These are phyloP conservation scores for Xylaria digitata DNA, from an alignment of 2,329 filamentous ascomycete genomes.

Conservation along the genomic window DNA sequence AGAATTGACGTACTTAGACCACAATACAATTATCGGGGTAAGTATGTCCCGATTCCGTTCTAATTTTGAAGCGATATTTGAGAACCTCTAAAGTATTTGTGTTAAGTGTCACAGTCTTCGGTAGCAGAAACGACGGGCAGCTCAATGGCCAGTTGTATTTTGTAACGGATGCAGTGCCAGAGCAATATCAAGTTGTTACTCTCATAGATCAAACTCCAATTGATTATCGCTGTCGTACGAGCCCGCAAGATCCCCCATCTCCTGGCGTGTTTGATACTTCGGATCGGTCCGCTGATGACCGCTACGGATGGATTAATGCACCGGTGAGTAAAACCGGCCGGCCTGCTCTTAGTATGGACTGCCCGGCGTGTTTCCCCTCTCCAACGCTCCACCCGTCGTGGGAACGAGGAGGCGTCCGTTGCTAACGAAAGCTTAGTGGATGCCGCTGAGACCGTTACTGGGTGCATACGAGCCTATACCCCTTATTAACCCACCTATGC, in stretches of 20 bases:
- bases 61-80: too few relatives aligned
- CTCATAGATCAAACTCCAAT: too few relatives aligned
- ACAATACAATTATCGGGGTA: too few relatives aligned
- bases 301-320: constrained; percentile 7
- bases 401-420: not conserved
- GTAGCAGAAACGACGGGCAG: constrained; percentile 1
- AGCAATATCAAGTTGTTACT: constrained; percentile 4
- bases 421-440: not conserved
- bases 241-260: too few relatives aligned
- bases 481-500: too few relatives aligned
- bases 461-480: too few relatives aligned
- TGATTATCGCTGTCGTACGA: too few relatives aligned
- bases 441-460: not conserved
- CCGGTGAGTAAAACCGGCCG: not conserved
- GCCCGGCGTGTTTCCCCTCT: too few relatives aligned
- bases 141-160: constrained; percentile 1
- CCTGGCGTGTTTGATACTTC: not conserved
- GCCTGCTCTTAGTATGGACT: not conserved
- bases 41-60: too few relatives aligned
- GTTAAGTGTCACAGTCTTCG: constrained; percentile 2
- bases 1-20: too few relatives aligned
- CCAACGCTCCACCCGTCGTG: too few relatives aligned
- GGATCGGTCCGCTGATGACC: not conserved
- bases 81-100: too few relatives aligned
- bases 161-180: not conserved